Base-by-base conservation (phyloP, 768 basidiomycete genomes). In the Dentipellis fragilis region DNA sequence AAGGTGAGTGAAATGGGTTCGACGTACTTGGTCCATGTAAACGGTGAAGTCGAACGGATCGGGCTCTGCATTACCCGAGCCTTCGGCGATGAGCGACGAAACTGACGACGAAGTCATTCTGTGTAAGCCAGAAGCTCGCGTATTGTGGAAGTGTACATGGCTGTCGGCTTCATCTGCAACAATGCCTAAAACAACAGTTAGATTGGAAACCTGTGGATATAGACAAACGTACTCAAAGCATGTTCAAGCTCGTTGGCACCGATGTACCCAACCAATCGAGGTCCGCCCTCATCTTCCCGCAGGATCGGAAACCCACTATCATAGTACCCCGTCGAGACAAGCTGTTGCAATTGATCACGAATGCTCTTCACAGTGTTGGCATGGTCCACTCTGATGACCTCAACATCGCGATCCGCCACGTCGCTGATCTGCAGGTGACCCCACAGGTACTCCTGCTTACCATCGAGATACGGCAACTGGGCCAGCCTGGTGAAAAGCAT, bases 181-280 rank as follows among this genome's bases (percentile, higher is more conserved):
- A 40, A 89, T 77, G 55, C 78, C 88, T 91, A 61, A n/a, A 54
- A 10, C n/a, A 17, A 22, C 37, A 4, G 46, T 45, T 16, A 56
- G 8, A 46, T 12, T n/a, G 10, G 11, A 38, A n/a, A 39, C 34
- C 17, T 21, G 36, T 36, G 17, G 46, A 17, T n/a, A 34, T 16
- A 10, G 54, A n/a, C 48, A 54, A 11, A 75, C 84, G 54, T 68
- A 92, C 89, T 80, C 4, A 99, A 72, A 5, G 91, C 93, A 68
- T 98, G 93, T 64, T 96, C 93, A 12, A 99, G 79, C 69, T 99
- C 96, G 63, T 86, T 94, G 29, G 84, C 80, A 0, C 93, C 92
- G 57, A 98, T 87, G 67, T 94, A 94, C 7, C 93, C 96, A 38
- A 90, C 77, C 75, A 96, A 78, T 39, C 89, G 78, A 63, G 77